Base-by-base conservation (phyloP, 2,329 filamentous ascomycete genomes). In the Hymenoscyphus fraxineus region DNA sequence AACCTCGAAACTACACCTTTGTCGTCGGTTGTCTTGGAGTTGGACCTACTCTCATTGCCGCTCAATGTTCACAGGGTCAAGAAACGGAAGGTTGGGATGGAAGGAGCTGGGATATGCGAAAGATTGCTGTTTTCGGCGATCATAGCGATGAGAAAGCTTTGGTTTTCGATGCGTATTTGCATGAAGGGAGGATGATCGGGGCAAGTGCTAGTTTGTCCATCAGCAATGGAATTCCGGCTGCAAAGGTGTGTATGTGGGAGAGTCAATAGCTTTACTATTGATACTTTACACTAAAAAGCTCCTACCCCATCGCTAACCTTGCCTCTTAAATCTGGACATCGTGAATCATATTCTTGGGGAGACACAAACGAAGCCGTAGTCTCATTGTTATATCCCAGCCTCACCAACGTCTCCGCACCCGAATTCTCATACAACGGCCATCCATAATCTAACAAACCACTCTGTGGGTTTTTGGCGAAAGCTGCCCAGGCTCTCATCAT, bases 391-490 rank as follows among this genome's bases (percentile, higher is more conserved):
- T 56, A 16, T 19, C 12, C 35, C 59, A 40, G 16, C 31, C 40
- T 58, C 51, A 56, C 51, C 22, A 56, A 32, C 9, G 51, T 56
- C 2, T 32, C 31, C n/a, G 6, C 19, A 31, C 9, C 10, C 10
- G 22, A 31, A 12, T 32, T 16, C 9, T 56, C 32, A 15, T 70
- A 70, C 2, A 35, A 40, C 2, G 67, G 68, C 68, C 68, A 70
- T 9, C 67, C 67, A 16, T 51, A 27, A 15, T 64, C 9, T 13
- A n/a, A 59, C 35, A 78, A 63, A 0, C 76, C 76, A 51, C 68
- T 63, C 35, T 44, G 55, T 15, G 76, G 74, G 67, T 77, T 70
- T 40, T 67, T 69, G 5, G 74, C 76, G 71, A 77, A 78, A 5
- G 72, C 65, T 7, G 69, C 72, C 73, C 73, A 77, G 13, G 75